Evolutionary conservation across 2,329 filamentous ascomycete species (phyloP), one percentile per base, ranked within the genome.

Genomic region (Zymoseptoria crescenta): DNA sequence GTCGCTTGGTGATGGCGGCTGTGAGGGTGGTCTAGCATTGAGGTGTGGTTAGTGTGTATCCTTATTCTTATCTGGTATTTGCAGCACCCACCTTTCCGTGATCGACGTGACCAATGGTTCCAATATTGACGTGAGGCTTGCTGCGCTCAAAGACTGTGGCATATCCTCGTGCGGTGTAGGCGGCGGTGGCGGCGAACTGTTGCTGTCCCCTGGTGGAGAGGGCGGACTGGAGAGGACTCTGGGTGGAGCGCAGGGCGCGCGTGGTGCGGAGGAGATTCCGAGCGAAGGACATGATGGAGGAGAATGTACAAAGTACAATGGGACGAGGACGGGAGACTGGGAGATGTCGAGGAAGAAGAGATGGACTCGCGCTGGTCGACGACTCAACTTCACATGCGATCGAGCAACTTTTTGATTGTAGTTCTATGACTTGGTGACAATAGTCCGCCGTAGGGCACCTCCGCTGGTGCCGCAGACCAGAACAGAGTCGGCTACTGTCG

Each of bases 61-160:
- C 13, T 45, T 45, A 13, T 45, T 19, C 21, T 29, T 19, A 21
- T 48, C 27, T 55, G 35, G 73, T 66, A 80, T 45, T 7, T 5
- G 35, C 16, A 6, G 13, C 5, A 45, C 35, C 1, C 35, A 96
- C 92, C 89, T 99, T 99, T 81, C 93, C 93, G 81, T 99, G 93
- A 85, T 99, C 94, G 79, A 99, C 94, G 82, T 99, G 94, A 70
- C 94, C 94, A 79, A 99, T 99, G 70, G 94, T 99, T 76, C 94
- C 94, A 73, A 99, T 94, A 81, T 99, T 99, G 67, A 99, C 93
- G 77, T 99, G 94, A 61, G 94, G 94, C 84, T 99, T 99, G 74
- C 82, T 86, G 74, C 94, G 87, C 83, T 95, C 86, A 74, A 88
- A 99, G 64, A 75, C 82, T 60, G 79, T 81, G 60, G 84, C 84